phyloP scores from a whole-genome alignment of 2,329 filamentous ascomycete genomes.

The Claviceps pusilla region DNA sequence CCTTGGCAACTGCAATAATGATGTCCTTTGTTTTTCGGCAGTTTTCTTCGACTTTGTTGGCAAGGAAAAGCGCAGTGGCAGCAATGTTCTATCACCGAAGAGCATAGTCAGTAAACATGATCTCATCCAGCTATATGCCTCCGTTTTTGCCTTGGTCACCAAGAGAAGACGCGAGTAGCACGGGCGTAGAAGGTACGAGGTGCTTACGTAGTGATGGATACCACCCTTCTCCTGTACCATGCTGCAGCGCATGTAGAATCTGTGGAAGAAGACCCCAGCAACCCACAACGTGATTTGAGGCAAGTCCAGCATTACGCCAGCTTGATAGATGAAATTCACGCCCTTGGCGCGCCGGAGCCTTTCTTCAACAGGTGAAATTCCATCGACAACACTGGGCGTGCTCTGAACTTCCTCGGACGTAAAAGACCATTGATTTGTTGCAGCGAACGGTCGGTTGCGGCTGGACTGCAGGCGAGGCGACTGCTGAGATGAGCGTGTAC shows the following conservation, averaged over 20 bases:
- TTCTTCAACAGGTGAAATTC: conserved; percentile 63
- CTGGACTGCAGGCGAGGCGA: conserved; percentile 25
- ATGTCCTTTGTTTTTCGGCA: conserved; percentile 91
- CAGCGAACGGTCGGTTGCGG: conserved; percentile 21
- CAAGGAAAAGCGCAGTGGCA: conserved; percentile 80
- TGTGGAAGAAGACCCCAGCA: conserved; percentile 85
- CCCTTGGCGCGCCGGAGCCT: conserved; percentile 72
- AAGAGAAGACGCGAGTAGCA: background rate
- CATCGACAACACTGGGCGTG: conserved; percentile 73
- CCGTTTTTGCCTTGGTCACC: background rate
- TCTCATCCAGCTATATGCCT: background rate
- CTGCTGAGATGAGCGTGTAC: conserved; percentile 27
- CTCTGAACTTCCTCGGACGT: conserved; percentile 66
- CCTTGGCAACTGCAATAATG: conserved; percentile 82
- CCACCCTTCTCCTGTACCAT: conserved; percentile 63
- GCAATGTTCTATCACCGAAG: conserved; percentile 50
- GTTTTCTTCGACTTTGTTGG: conserved; percentile 95
- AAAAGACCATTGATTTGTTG: conserved; percentile 70
- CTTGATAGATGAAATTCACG: conserved; percentile 91
- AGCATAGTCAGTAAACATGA: background rate
- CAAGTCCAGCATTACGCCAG: conserved; percentile 80
- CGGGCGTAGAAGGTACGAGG: background rate
- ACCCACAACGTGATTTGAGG: conserved; percentile 87
- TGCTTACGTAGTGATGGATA: conserved; percentile 77
- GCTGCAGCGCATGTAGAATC: conserved; percentile 84